These are phyloP conservation scores for Karstenula rhodostoma DNA, from an alignment of 2,329 filamentous ascomycete species.

Conservation along the genomic window DNA sequence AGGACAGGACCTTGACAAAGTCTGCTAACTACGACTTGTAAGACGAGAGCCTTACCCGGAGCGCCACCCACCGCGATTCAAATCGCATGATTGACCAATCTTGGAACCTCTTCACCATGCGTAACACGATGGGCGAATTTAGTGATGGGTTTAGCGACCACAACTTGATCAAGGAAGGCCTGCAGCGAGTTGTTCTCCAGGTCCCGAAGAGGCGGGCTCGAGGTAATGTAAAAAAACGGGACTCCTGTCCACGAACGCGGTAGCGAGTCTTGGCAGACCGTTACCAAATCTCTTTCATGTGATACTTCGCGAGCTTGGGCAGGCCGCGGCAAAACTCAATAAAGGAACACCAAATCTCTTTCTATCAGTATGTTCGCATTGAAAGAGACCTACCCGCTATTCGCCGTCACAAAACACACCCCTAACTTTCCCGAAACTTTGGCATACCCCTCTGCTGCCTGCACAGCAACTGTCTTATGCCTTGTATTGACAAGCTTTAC, in stretches of 20 bases:
- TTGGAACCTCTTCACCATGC: conserved; percentile 55
- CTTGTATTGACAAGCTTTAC: conserved; percentile 57
- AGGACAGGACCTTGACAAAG: conserved; percentile 53
- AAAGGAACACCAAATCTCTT: conserved; percentile 18
- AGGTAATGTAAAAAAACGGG: conserved; percentile 58
- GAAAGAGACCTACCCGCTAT: conserved; percentile 52
- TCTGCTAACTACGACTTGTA: conserved; percentile 25
- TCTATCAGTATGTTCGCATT: neutral
- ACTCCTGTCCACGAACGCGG: conserved; percentile 44
- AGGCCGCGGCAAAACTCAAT: no score
- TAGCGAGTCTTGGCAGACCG: no score
- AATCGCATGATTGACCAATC: conserved; percentile 55
- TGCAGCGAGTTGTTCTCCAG: conserved; percentile 58
- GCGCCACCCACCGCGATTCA: conserved; percentile 36
- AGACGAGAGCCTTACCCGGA: no score
- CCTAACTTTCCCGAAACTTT: conserved; percentile 56
- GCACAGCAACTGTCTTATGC: conserved; percentile 59
- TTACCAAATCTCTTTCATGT: conserved; percentile 15
- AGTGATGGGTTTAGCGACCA: conserved; percentile 54
- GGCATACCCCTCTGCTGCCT: conserved; percentile 58
- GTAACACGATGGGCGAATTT: conserved; percentile 58
- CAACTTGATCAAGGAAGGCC: conserved; percentile 57
- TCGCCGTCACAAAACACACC: conserved; percentile 58
- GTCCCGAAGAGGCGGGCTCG: conserved; percentile 55
- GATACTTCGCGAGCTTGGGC: no score